Evolutionary conservation across 768 basidiomycete species (phyloP).

Genomic region (Hydnomerulius pinastri): DNA sequence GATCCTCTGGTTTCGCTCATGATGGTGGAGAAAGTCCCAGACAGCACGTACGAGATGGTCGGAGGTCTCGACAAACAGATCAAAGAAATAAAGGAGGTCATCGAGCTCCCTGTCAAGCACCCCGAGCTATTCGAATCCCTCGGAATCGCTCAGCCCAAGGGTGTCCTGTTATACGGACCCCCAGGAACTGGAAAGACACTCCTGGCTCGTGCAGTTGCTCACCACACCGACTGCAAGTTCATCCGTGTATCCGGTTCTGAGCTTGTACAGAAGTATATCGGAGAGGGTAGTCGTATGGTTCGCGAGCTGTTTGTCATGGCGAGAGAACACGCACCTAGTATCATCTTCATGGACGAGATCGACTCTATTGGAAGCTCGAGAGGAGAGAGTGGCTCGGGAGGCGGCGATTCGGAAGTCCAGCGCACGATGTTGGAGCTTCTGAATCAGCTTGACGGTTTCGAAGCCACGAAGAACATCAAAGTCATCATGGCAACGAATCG

Average conservation of each 20-base stretch:
- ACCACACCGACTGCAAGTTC: constrained; percentile 97
- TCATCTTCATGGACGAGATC: constrained; percentile 99
- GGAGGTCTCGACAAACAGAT: constrained; percentile 98
- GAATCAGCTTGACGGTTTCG: constrained; percentile 89
- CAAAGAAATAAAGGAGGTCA: constrained; percentile 99
- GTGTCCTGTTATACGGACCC: constrained; percentile 92
- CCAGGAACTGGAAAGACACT: constrained; percentile 97
- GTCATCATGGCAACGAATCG: constrained; percentile 98
- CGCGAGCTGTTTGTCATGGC: constrained; percentile 99
- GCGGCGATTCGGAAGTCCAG: constrained; percentile 88
- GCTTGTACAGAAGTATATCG: constrained; percentile 97
- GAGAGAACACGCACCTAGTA: constrained; percentile 93
- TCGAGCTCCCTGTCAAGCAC: constrained; percentile 96
- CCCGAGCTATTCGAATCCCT: constrained; percentile 95
- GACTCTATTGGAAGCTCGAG: constrained; percentile 95
- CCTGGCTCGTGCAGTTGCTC: constrained; percentile 92
- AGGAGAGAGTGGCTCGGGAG: constrained; percentile 76
- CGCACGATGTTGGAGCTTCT: constrained; percentile 88
- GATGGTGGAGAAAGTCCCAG: constrained; percentile 99
- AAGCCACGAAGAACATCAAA: constrained; percentile 81
- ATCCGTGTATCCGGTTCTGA: constrained; percentile 94
- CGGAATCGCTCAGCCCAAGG: constrained; percentile 97
- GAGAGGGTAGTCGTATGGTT: constrained; percentile 96
- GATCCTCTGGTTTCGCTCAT: constrained; percentile 98
- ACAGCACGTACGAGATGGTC: constrained; percentile 99